Percentiles rank a stretch among this genome's conserved stretches.
phyloP scores from a whole-genome alignment of 257 asterid species.

The Salvia rosmarinus region DNA sequence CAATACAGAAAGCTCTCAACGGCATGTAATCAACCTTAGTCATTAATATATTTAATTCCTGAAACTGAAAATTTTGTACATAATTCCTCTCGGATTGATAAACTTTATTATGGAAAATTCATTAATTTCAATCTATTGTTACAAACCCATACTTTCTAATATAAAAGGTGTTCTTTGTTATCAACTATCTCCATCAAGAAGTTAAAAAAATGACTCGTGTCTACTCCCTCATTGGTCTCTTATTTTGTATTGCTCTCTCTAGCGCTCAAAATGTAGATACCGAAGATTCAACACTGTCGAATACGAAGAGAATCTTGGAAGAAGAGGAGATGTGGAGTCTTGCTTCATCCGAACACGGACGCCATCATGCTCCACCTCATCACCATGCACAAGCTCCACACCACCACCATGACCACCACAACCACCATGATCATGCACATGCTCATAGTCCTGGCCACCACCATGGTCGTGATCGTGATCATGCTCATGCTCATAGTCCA shows the following conservation, averaged over 20 bases:
- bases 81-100: background rate
- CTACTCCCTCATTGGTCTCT: constrained; percentile 7
- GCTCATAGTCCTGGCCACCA: background rate
- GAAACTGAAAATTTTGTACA: background rate
- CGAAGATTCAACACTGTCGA: background rate
- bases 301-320: background rate
- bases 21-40: background rate
- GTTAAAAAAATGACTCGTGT: constrained; percentile 6
- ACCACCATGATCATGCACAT: background rate
- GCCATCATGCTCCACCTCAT: constrained; percentile 9
- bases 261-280: background rate
- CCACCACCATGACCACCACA: background rate
- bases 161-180: background rate
- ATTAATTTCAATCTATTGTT: background rate
- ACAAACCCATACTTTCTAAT: background rate
- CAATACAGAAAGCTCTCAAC: no score
- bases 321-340: constrained; percentile 16
- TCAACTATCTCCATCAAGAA: constrained; percentile 6
- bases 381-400: constrained; percentile 22
- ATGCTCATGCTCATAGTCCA: background rate
- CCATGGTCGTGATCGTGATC: constrained; percentile 6
- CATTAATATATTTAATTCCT: background rate
- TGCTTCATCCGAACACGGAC: background rate
- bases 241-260: background rate
- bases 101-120: constrained; percentile 3